Percentiles rank a stretch among this genome's conserved stretches.
These are phyloP conservation scores for Hericium rajendrae DNA, from an alignment of 768 basidiomycete species.

Conservation along the genomic window DNA sequence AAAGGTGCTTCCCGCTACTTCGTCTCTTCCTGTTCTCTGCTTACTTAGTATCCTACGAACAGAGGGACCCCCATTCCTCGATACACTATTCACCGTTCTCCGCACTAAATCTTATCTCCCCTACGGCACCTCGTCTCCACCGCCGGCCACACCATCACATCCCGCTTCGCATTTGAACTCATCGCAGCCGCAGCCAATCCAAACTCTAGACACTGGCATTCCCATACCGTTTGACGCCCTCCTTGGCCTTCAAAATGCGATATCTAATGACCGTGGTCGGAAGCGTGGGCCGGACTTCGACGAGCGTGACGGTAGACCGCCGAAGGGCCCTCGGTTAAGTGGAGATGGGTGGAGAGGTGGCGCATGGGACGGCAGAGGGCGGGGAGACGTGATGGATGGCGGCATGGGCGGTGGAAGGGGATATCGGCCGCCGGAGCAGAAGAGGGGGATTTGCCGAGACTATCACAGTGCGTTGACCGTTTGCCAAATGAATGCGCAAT, in stretches of 20 bases:
- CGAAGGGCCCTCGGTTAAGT: slow-evolving; percentile 65
- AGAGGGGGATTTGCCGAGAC: slow-evolving; percentile 77
- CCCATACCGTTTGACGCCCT: slow-evolving; percentile 71
- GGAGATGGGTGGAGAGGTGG: slow-evolving; percentile 47
- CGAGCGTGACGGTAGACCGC: slow-evolving; percentile 42
- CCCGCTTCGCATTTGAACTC: neutral
- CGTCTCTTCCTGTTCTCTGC: slow-evolving; percentile 11
- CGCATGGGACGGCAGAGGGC: slow-evolving; percentile 24
- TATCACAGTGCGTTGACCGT: slow-evolving; percentile 69
- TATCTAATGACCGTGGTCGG: slow-evolving; percentile 43
- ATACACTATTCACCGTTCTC: slow-evolving; percentile 77
- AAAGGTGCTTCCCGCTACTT: slow-evolving; percentile 43
- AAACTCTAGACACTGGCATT: slow-evolving; percentile 50
- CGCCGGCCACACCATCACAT: slow-evolving; percentile 21
- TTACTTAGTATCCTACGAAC: slow-evolving; percentile 9
- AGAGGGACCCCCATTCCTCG: slow-evolving; percentile 72
- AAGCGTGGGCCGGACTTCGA: slow-evolving; percentile 61
- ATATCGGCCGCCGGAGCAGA: slow-evolving; percentile 66
- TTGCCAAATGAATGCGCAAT: neutral
- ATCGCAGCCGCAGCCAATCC: slow-evolving; percentile 8
- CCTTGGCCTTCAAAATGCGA: slow-evolving; percentile 31
- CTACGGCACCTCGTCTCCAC: slow-evolving; percentile 37
- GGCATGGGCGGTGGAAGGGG: slow-evolving; percentile 19
- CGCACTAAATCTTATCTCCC: slow-evolving; percentile 81
- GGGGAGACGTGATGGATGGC: slow-evolving; percentile 19